Percentiles rank a stretch among this genome's conserved stretches.
Evolutionary conservation across 257 asterid species (phyloP).

Genomic region (Verbena officinalis): DNA sequence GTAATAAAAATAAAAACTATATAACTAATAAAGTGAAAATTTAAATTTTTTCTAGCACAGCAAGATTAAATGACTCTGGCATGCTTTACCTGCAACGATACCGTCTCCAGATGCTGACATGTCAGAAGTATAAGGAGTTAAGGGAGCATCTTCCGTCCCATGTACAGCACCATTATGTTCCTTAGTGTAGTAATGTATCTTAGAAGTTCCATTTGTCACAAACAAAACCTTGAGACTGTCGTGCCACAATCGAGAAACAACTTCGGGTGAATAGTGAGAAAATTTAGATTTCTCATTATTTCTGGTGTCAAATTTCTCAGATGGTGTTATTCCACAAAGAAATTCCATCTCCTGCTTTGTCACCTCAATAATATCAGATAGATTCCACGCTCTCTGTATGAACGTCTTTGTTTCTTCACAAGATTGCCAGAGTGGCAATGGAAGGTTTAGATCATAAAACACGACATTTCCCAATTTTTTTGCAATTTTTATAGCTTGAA

Average conservation of each 20-base stretch:
- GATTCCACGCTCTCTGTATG: slow-evolving; percentile 67
- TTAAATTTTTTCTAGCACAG: too few relatives aligned
- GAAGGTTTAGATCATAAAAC: slow-evolving; percentile 88
- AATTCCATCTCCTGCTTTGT: slow-evolving; percentile 95
- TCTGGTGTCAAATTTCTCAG: slow-evolving; percentile 66
- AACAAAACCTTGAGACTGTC: slow-evolving; percentile 82
- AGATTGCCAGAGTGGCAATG: slow-evolving; percentile 85
- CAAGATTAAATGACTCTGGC: slow-evolving; percentile 13
- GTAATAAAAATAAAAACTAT: too few relatives aligned
- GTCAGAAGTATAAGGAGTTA: slow-evolving; percentile 86
- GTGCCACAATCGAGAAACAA: slow-evolving; percentile 80
- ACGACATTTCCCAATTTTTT: slow-evolving; percentile 70
- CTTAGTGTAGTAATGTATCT: slow-evolving; percentile 91
- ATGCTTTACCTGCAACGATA: slow-evolving; percentile 76
- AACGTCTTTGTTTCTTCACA: slow-evolving; percentile 67
- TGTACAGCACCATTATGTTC: slow-evolving; percentile 71
- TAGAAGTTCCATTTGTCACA: slow-evolving; percentile 93
- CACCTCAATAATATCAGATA: slow-evolving; percentile 82
- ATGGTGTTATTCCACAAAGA: slow-evolving; percentile 72
- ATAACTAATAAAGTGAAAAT: too few relatives aligned
- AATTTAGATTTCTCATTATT: slow-evolving; percentile 73
- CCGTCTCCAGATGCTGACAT: slow-evolving; percentile 98
- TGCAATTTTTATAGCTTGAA: slow-evolving; percentile 66
- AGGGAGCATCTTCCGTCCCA: slow-evolving; percentile 92
- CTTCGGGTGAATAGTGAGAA: slow-evolving; percentile 78